phyloP scores from a whole-genome alignment of 1,284 basidiomycete species.

The Boletus sp. region DNA sequence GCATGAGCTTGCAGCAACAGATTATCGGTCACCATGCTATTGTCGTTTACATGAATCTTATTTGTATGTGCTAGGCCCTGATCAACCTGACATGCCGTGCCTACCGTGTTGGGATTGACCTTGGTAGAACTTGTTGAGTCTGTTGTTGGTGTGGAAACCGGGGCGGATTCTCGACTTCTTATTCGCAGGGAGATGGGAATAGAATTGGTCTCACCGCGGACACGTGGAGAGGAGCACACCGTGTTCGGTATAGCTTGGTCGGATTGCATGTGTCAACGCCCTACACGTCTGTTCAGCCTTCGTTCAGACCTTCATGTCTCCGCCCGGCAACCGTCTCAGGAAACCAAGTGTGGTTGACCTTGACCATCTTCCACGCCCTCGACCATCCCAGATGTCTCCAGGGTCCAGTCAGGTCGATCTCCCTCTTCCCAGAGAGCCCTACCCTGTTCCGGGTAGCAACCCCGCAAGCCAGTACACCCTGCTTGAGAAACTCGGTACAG shows the following conservation, averaged over 20 bases:
- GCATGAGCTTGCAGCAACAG: slow-evolving; percentile 47
- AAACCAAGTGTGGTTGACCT: slow-evolving; percentile 43
- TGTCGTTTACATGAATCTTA: slow-evolving; percentile 33
- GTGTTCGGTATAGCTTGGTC: slow-evolving; percentile 17
- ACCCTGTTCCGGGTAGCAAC: slow-evolving; percentile 68
- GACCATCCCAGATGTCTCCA: slow-evolving; percentile 50
- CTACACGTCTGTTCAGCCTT: slow-evolving; percentile 13
- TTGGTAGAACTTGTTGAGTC: neutral
- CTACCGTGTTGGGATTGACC: slow-evolving; percentile 4
- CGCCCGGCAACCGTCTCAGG: slow-evolving; percentile 42
- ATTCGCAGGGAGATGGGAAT: slow-evolving; percentile 1
- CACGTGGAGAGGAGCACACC: slow-evolving; percentile 28
- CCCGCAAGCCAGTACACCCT: slow-evolving; percentile 88
- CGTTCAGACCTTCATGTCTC: slow-evolving; percentile 38
- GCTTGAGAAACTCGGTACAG: slow-evolving; percentile 94
- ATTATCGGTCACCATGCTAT: slow-evolving; percentile 13
- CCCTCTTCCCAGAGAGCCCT: slow-evolving; percentile 48
- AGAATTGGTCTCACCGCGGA: slow-evolving; percentile 6
- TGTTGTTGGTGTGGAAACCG: neutral
- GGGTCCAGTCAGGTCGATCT: slow-evolving; percentile 34
- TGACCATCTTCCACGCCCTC: slow-evolving; percentile 23
- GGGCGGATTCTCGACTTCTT: neutral
- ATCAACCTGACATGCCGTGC: slow-evolving; percentile 36
- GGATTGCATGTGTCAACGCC: slow-evolving; percentile 11
- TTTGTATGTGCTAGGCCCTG: slow-evolving; percentile 43